phyloP scores from a whole-genome alignment of 1,284 basidiomycete genomes.

The Cutaneotrichosporon spelunceum region DNA sequence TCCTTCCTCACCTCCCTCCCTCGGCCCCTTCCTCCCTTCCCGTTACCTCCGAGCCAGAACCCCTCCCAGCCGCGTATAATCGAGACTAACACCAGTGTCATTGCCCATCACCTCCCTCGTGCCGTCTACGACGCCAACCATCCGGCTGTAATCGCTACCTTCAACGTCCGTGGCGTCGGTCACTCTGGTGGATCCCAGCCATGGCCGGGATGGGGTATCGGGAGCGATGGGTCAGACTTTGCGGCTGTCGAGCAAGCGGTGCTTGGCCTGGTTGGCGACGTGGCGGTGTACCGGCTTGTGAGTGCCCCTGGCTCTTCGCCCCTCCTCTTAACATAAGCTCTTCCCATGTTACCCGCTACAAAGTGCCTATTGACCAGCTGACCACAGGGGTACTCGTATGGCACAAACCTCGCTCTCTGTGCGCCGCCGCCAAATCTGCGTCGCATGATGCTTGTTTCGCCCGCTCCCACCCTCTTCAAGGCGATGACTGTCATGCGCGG shows the following conservation, averaged over 20 bases:
- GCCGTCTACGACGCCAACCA: constrained; percentile 18
- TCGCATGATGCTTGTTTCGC: constrained; percentile 39
- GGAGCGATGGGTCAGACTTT: constrained; percentile 34
- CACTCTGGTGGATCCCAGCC: constrained; percentile 31
- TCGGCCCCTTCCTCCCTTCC: not conserved
- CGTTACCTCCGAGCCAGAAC: not conserved
- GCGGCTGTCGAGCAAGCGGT: constrained; percentile 33
- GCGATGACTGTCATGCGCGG: constrained; percentile 30
- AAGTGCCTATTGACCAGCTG: not conserved
- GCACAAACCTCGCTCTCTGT: constrained; percentile 29
- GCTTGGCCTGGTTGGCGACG: constrained; percentile 25
- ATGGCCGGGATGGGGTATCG: constrained; percentile 29
- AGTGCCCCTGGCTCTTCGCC: too few relatives aligned
- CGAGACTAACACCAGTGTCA: constrained; percentile 25
- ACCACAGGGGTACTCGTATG: constrained; percentile 47
- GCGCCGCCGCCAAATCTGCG: constrained; percentile 24
- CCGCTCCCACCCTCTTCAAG: constrained; percentile 37
- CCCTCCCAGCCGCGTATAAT: not conserved
- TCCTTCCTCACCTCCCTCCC: not conserved
- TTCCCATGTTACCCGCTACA: too few relatives aligned
- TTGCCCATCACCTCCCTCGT: constrained; percentile 29
- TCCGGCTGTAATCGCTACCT: constrained; percentile 34
- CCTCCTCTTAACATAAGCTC: too few relatives aligned
- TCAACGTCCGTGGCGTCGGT: constrained; percentile 43
- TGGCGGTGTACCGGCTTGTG: constrained; percentile 13